Evolutionary conservation across 2,329 filamentous ascomycete species (phyloP).

Genomic region (Xylariaceae sp.): DNA sequence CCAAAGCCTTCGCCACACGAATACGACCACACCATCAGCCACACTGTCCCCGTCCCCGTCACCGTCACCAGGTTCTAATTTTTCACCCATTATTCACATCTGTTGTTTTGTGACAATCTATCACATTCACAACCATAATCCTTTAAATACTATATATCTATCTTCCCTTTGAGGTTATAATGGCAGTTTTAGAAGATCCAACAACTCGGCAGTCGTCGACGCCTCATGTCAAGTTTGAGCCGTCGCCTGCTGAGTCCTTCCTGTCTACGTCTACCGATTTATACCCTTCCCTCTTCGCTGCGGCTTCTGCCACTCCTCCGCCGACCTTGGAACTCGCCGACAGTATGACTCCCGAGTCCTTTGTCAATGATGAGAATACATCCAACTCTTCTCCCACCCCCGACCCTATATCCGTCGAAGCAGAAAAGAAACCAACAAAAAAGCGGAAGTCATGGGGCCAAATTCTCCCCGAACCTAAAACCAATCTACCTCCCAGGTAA

Average conservation of each 20-base stretch:
- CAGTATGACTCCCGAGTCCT: constrained; percentile 42
- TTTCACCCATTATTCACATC: too few species aligned
- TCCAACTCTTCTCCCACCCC: constrained; percentile 17
- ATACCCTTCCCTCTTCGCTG: constrained; percentile 45
- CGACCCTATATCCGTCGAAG: constrained; percentile 22
- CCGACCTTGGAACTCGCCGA: constrained; percentile 39
- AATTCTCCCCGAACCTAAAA: constrained; percentile 93
- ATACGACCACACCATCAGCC: too few species aligned
- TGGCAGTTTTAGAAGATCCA: constrained; percentile 38
- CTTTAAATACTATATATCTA: not conserved
- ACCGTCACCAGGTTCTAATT: too few species aligned
- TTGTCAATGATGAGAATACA: constrained; percentile 24
- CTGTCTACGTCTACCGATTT: constrained; percentile 46
- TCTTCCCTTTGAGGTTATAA: constrained; percentile 21
- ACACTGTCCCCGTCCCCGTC: too few species aligned
- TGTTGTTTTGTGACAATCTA: too few species aligned
- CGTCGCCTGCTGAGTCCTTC: constrained; percentile 50
- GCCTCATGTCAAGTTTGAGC: constrained; percentile 47
- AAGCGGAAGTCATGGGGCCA: constrained; percentile 99
- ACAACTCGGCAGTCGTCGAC: constrained; percentile 31
- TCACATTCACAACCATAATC: too few species aligned
- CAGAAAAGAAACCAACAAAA: constrained; percentile 67
- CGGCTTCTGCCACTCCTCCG: constrained; percentile 31
- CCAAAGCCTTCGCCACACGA: too few species aligned
- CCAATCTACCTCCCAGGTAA: constrained; percentile 85